A percentile compares a stretch with the other conserved stretches of the same genome.
phyloP scores from a whole-genome alignment of 768 basidiomycete genomes.

The Calocera cornea region DNA sequence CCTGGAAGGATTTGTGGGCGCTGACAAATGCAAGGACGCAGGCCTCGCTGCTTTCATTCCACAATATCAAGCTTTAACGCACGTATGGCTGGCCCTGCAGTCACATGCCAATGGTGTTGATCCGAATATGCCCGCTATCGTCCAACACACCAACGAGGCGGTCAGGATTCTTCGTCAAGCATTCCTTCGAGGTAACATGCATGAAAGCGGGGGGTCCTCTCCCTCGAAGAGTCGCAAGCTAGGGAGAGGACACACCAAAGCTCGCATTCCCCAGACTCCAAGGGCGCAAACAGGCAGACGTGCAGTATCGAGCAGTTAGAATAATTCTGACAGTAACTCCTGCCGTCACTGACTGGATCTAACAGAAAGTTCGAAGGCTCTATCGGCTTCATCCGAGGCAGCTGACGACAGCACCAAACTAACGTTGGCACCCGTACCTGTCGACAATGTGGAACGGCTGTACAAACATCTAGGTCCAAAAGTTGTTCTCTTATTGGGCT shows the following conservation, averaged over 20 bases:
- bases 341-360: too few relatives aligned
- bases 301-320: not conserved
- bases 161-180: conserved; percentile 31
- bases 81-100: conserved; percentile 60
- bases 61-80: conserved; percentile 29
- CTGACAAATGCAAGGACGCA: conserved; percentile 19
- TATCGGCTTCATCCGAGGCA: not conserved
- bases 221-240: not conserved
- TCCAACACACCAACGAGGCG: conserved; percentile 41
- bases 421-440: not conserved
- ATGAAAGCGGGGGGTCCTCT: conserved; percentile 21
- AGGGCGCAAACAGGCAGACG: conserved; percentile 7
- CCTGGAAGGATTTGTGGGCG: conserved; percentile 17
- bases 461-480: conserved; percentile 16
- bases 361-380: not conserved
- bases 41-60: conserved; percentile 29
- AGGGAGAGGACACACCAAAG: not conserved
- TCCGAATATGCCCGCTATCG: conserved; percentile 34
- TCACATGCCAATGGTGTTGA: conserved; percentile 42
- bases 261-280: not conserved
- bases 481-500: not conserved
- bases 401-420: not conserved
- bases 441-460: conserved; percentile 13
- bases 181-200: conserved; percentile 10
- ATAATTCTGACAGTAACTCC: conserved; percentile 36